Evolutionary conservation across 345 rosid genomes (phyloP).

Genomic region (Brassica rapa): DNA sequence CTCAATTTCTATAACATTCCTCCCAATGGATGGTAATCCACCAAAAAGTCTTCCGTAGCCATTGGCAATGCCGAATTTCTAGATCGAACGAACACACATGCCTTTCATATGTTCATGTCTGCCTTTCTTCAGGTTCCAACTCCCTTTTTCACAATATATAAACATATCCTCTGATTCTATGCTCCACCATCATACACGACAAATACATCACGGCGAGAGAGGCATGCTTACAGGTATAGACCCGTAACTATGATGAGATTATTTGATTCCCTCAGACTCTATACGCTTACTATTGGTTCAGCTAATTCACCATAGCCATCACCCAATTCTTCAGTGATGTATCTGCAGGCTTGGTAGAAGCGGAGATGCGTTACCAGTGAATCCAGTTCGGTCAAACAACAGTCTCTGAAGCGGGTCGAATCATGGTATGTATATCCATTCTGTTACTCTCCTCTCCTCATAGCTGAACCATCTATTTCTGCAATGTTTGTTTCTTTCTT

Average conservation of each 20-base stretch:
- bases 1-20: no score
- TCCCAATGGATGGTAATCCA: no score
- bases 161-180: not conserved
- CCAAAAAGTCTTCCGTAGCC: no score
- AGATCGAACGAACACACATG: no score
- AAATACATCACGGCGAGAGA: not conserved
- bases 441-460: not conserved
- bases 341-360: not conserved
- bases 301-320: not conserved
- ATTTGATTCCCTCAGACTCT: not conserved
- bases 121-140: not conserved
- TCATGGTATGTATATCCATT: not conserved
- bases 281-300: not conserved
- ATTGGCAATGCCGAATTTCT: no score
- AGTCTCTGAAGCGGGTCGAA: not conserved
- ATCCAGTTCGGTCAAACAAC: not conserved
- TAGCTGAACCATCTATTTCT: constrained; percentile 16
- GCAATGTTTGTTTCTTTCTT: constrained; percentile 23
- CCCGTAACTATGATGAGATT: not conserved
- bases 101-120: no score
- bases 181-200: not conserved
- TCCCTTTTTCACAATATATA: not conserved
- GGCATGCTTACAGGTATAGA: not conserved
- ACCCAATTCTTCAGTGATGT: not conserved
- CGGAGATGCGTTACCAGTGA: not conserved